Evolutionary conservation across 345 rosid genomes (phyloP), one percentile per base, ranked within the genome.

Genomic region (Linum lewisii): DNA sequence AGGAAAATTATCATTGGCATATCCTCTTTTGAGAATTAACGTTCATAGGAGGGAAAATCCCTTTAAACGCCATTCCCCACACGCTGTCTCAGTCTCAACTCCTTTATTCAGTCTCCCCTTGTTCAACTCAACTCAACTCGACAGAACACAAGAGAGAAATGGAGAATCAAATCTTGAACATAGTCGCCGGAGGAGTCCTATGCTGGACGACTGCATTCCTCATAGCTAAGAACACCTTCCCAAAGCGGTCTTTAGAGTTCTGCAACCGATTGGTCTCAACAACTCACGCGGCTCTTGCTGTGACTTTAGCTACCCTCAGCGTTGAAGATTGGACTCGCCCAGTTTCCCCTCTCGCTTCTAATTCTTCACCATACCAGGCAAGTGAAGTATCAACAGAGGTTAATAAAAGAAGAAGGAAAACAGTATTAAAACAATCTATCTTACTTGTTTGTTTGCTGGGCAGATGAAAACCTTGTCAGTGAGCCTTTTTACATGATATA

Each of bases 301-400:
- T 91, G 1, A 62, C 29, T 19, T 76, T 84, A 57, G 87, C 96
- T 64, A 66, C 84, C 5, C 74, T 75, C 56, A 73, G 95, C 6
- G 84, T 91, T 51, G 58, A 80, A 75, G 80, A 88, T 66, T 84
- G 95, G 98, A 74, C 69, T 18, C 81, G 83, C 69, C 98, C 98
- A 0, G 64, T 84, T 65, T 79, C 79, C 57, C 88, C 92, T 61
- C 51, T 74, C 71, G 90, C 83, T 66, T 77, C 98, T 1, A 58
- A 66, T 6, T 78, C 90, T 29, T 77, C 90, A 18, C 79, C 77
- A 2, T 55, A 19, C 45, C 96, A 84, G 90, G 94, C 78, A 61
- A 1, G 16, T 29, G 0, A n/a, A 20, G 20, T 18, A n/a, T 16
- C 1, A 51, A 51, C 55, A n/a, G n/a, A n/a, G n/a, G n/a, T n/a